phyloP scores from a whole-genome alignment of 2,329 filamentous ascomycete species.

The Botrytis galanthina region DNA sequence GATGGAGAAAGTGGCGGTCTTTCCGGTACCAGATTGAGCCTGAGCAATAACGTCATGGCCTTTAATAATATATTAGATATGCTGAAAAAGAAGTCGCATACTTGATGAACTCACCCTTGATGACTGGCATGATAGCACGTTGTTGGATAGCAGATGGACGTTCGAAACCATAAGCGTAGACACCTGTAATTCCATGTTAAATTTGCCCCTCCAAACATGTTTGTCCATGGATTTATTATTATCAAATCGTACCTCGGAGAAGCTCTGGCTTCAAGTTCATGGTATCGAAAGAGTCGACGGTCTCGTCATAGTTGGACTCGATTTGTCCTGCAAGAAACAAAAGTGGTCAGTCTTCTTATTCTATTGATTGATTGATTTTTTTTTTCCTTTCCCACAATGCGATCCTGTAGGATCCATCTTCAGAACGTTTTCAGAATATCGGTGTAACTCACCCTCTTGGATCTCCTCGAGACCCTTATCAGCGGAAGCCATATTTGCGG shows the following conservation, averaged over 20 bases:
- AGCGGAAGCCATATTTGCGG: slow-evolving; percentile 87
- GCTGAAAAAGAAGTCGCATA: slow-evolving; percentile 16
- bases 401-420: not conserved
- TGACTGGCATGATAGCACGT: slow-evolving; percentile 99
- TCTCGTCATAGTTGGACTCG: slow-evolving; percentile 99
- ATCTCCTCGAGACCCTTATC: slow-evolving; percentile 98
- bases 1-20: slow-evolving; percentile 99
- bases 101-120: slow-evolving; percentile 73
- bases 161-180: slow-evolving; percentile 99
- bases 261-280: slow-evolving; percentile 98
- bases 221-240: slow-evolving; percentile 10
- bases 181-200: slow-evolving; percentile 49
- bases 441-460: slow-evolving; percentile 72
- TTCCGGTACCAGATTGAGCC: slow-evolving; percentile 99
- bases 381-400: not conserved
- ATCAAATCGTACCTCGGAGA: slow-evolving; percentile 71
- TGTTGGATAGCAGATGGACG: slow-evolving; percentile 99
- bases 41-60: slow-evolving; percentile 99
- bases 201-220: slow-evolving; percentile 17
- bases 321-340: slow-evolving; percentile 71
- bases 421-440: not conserved
- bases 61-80: slow-evolving; percentile 40
- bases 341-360: slow-evolving; percentile 10
- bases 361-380: not conserved
- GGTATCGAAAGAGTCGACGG: slow-evolving; percentile 97